Evolutionary conservation across 148 eudicot species (phyloP).

Genomic region (Camellia japonica): DNA sequence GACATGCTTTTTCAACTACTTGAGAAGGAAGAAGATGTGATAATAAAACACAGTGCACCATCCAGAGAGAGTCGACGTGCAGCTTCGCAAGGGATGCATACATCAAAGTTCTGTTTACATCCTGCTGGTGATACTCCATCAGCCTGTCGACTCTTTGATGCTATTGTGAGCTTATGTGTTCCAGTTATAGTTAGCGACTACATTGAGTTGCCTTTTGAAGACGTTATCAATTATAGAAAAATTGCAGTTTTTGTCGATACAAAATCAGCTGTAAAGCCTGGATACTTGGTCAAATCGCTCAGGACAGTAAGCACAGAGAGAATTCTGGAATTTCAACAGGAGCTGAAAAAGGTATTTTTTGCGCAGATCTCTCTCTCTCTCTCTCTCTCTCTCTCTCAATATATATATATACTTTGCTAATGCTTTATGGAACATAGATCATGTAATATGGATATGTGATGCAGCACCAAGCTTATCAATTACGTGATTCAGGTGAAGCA

Average conservation of each 20-base stretch:
- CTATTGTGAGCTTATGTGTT: slow-evolving; percentile 89
- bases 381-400: too few relatives aligned
- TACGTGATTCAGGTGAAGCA: slow-evolving; percentile 54
- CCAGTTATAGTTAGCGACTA: slow-evolving; percentile 86
- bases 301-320: slow-evolving; percentile 42
- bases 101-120: slow-evolving; percentile 91
- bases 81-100: slow-evolving; percentile 93
- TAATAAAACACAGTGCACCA: slow-evolving; percentile 88
- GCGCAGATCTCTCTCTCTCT: too few relatives aligned
- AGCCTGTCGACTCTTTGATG: slow-evolving; percentile 93
- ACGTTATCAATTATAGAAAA: slow-evolving; percentile 80
- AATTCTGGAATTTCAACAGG: slow-evolving; percentile 72
- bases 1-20: slow-evolving; percentile 81
- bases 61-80: slow-evolving; percentile 90
- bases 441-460: too few relatives aligned
- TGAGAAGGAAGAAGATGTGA: slow-evolving; percentile 72
- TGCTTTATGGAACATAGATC: too few relatives aligned
- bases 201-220: slow-evolving; percentile 94
- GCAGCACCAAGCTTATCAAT: not conserved
- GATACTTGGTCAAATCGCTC: slow-evolving; percentile 60
- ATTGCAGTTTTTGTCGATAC: slow-evolving; percentile 84
- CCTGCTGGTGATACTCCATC: slow-evolving; percentile 99
- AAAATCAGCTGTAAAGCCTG: slow-evolving; percentile 59
- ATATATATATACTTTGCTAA: too few relatives aligned
- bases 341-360: slow-evolving; percentile 63